A percentile compares a stretch with the other conserved stretches of the same genome.
phyloP scores from a whole-genome alignment of 768 basidiomycete genomes.

The Boletales sp. region DNA sequence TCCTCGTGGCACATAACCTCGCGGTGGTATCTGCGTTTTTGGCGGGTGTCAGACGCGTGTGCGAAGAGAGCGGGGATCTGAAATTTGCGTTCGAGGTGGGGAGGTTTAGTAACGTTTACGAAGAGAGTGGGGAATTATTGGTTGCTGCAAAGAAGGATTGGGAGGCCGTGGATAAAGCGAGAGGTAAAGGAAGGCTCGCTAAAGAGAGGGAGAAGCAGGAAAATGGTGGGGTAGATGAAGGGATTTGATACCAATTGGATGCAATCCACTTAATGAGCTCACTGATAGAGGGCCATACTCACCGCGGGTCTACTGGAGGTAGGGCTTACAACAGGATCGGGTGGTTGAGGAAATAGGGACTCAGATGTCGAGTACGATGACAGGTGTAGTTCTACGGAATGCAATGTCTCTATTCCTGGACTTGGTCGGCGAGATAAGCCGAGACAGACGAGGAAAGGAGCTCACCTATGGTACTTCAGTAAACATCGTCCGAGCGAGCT shows the following conservation, averaged over 20 bases:
- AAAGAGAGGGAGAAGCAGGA: constrained; percentile 52
- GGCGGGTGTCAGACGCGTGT: constrained; percentile 45
- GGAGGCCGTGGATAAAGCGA: constrained; percentile 61
- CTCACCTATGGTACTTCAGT: constrained; percentile 6
- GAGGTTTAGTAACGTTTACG: constrained; percentile 50
- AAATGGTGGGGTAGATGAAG: not conserved
- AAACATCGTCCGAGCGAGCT: not conserved
- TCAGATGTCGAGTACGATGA: constrained; percentile 6
- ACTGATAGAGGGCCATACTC: not conserved
- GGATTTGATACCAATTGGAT: not conserved
- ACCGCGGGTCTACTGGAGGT: not conserved
- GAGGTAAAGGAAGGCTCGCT: constrained; percentile 73
- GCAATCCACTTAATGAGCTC: not conserved
- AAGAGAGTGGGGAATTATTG: constrained; percentile 44
- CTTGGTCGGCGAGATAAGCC: not conserved
- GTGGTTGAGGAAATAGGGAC: not conserved
- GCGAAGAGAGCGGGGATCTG: constrained; percentile 8
- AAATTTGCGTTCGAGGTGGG: constrained; percentile 45
- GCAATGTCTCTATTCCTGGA: constrained; percentile 13
- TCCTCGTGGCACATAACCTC: constrained; percentile 76
- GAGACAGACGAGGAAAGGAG: not conserved
- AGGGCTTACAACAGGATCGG: too few species aligned
- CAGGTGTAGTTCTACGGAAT: constrained; percentile 14
- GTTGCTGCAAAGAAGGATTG: constrained; percentile 53
- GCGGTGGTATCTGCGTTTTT: constrained; percentile 65